A percentile compares a stretch with the other conserved stretches of the same genome.
Conservation (phyloP, 768 basidiomycete species). For the Panaeolus papilionaceus region DNA sequence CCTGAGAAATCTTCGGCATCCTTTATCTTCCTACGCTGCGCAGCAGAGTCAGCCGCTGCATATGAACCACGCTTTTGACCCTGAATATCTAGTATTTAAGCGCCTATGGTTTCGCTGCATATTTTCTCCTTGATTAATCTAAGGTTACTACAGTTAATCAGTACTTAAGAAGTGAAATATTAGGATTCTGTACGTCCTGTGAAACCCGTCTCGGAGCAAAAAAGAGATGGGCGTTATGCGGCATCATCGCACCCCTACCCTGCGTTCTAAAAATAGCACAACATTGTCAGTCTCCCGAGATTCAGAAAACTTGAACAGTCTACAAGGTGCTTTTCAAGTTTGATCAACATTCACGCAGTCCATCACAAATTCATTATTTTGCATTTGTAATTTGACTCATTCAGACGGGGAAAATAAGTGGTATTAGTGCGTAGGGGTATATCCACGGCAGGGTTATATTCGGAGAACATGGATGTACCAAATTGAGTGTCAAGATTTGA, state of each 20-base stretch:
- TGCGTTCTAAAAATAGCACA: slow-evolving; percentile 5
- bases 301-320: too few relatives aligned
- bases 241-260: not conserved
- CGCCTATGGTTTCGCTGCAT: not conserved
- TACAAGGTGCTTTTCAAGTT: too few relatives aligned
- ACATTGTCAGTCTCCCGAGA: not conserved
- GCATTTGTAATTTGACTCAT: too few relatives aligned
- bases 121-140: too few relatives aligned
- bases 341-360: too few relatives aligned
- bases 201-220: not conserved
- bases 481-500: not conserved
- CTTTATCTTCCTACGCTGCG: not conserved
- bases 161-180: too few relatives aligned
- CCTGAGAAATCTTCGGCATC: slow-evolving; percentile 1
- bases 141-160: too few relatives aligned
- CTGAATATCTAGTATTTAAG: not conserved
- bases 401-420: too few relatives aligned
- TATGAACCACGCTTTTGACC: not conserved
- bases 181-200: not conserved
- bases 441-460: not conserved
- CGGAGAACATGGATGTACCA: not conserved
- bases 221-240: not conserved
- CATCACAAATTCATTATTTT: too few relatives aligned
- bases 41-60: not conserved
- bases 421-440: not conserved